Evolutionary conservation across 2,329 filamentous ascomycete genomes (phyloP), one percentile per base, ranked within the genome.

Genomic region (Epichloe festucae): DNA sequence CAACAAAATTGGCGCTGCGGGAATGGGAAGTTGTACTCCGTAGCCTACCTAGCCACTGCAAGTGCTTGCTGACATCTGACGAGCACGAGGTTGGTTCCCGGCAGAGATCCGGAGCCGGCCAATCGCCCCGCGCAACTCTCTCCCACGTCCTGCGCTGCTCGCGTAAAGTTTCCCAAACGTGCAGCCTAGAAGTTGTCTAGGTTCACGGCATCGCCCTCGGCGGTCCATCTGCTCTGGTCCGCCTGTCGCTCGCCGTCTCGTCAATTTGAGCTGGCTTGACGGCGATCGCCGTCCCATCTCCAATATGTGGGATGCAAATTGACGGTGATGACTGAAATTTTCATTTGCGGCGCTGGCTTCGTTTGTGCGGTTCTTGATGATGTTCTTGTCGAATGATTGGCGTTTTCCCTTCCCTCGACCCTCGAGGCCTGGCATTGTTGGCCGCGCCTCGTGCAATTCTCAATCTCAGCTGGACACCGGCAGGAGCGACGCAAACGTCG

Each of bases 91-190:
- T 49, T 40, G 48, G 46, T 14, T 27, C 38, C 19, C 48, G 45
- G 52, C 48, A 45, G 44, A 53, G 40, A 50, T 48, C 43, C 51
- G 52, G 52, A 48, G 40, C 46, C 46, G 41, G 49, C 39, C 49
- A 48, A 41, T 46, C 36, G 45, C 35, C 52, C 52, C 52, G 40
- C 48, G 31, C 17, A n/a, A 36, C 36, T 14, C 34, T 36, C 41
- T 45, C 35, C 46, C 34, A 43, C 19, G 46, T 40, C 17, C 41
- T 15, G 27, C 17, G 35, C 48, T 43, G 38, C 27, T 44, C 23
- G 49, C 42, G 49, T n/a, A 35, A 17, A 35, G 8, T 31, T 31
- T 10, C 27, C 27, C 27, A 27, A 27, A 27, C 2, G 27, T 8
- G 7, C 27, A 27, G 27, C 27, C 27, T 8, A 27, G 27, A 27